A percentile compares a stretch with the other conserved stretches of the same genome.
phyloP scores from a whole-genome alignment of 768 basidiomycete species.

The Boletus reticulatus region DNA sequence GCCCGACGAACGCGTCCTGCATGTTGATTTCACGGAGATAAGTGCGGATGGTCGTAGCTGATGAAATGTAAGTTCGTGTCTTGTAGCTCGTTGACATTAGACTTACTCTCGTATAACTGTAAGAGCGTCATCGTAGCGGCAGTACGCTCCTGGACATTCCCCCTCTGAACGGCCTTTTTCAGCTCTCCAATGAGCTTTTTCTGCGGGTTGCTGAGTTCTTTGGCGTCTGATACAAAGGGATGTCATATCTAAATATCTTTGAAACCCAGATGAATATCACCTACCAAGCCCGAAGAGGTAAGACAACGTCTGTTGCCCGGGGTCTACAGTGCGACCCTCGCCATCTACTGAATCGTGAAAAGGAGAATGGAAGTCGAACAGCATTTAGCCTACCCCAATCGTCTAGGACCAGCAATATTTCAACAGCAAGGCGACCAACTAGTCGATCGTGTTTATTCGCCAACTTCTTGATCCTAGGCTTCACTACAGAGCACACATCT shows the following conservation, averaged over 20 bases:
- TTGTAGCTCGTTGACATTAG: not conserved
- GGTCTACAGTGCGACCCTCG: not conserved
- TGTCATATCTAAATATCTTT: not conserved
- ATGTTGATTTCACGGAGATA: constrained; percentile 5
- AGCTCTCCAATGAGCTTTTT: not conserved
- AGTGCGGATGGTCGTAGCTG: constrained; percentile 1
- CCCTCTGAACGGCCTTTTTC: not conserved
- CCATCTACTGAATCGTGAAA: not conserved
- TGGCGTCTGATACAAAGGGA: not conserved
- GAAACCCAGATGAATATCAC: not conserved
- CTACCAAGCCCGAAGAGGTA: not conserved
- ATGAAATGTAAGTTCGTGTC: not conserved
- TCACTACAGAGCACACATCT: not conserved
- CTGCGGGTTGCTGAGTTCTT: not conserved
- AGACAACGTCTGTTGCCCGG: not conserved
- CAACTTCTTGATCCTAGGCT: constrained; percentile 11
- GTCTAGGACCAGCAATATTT: constrained; percentile 14
- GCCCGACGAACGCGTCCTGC: constrained; percentile 5
- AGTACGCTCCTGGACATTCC: not conserved
- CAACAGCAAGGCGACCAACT: constrained; percentile 20
- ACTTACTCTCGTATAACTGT: not conserved
- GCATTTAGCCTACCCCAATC: not conserved
- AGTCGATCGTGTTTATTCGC: constrained; percentile 1
- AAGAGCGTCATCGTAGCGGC: not conserved
- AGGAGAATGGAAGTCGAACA: not conserved